Evolutionary conservation across 495 filamentous ascomycete genomes (phyloP).

Genomic region (Acidiella bohemica): DNA sequence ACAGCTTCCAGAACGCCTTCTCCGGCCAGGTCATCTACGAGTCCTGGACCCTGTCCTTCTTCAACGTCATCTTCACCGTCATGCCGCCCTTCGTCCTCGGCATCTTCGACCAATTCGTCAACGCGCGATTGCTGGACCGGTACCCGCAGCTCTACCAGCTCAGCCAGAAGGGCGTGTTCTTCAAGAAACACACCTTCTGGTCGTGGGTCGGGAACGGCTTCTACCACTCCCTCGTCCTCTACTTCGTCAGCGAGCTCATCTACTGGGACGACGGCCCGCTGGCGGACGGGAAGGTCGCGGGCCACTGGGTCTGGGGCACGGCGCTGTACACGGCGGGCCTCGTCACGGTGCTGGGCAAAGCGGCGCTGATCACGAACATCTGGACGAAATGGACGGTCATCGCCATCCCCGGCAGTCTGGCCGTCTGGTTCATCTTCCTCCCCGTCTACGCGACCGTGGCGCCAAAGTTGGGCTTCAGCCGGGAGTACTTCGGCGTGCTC

Average conservation of each 20-base stretch:
- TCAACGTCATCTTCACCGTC: slow-evolving; percentile 97
- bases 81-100: slow-evolving; percentile 89
- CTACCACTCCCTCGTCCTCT: slow-evolving; percentile 88
- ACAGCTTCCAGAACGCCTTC: slow-evolving; percentile 95
- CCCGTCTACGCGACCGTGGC: slow-evolving; percentile 84
- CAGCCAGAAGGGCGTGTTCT: slow-evolving; percentile 83
- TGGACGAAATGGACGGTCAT: slow-evolving; percentile 98
- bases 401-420: slow-evolving; percentile 86
- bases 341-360: slow-evolving; percentile 87
- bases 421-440: slow-evolving; percentile 82
- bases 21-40: slow-evolving; percentile 98
- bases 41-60: slow-evolving; percentile 97
- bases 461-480: slow-evolving; percentile 68
- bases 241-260: slow-evolving; percentile 68
- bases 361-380: slow-evolving; percentile 84
- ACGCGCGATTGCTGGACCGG: slow-evolving; percentile 85
- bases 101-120: slow-evolving; percentile 97
- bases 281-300: slow-evolving; percentile 60
- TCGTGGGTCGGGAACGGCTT: slow-evolving; percentile 88
- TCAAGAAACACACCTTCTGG: slow-evolving; percentile 80
- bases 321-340: slow-evolving; percentile 83
- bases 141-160: slow-evolving; percentile 95
- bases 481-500: slow-evolving; percentile 74
- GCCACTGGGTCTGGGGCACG: slow-evolving; percentile 97
- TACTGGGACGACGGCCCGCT: slow-evolving; percentile 66